Conservation (phyloP, 2,329 filamentous ascomycete genomes). For the Huntiella moniliformis region DNA sequence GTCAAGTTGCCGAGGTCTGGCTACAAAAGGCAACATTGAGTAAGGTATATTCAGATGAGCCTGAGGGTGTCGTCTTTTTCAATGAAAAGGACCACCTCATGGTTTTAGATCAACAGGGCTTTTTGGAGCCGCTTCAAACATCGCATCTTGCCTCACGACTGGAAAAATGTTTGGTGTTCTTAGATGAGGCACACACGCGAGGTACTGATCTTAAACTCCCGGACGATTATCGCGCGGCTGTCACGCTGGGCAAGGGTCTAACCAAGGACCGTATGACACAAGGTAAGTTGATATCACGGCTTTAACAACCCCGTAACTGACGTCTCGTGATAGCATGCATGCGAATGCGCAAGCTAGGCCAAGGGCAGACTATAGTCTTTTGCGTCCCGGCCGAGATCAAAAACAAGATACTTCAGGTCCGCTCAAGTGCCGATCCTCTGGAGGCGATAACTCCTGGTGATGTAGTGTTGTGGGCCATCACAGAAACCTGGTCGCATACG, state of each 20-base stretch:
- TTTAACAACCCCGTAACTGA: neutral
- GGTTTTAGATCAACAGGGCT: slow-evolving; percentile 30
- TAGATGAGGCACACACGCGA: slow-evolving; percentile 52
- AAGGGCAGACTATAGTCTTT: slow-evolving; percentile 47
- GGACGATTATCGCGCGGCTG: slow-evolving; percentile 36
- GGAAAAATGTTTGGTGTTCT: slow-evolving; percentile 42
- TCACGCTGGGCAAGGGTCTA: slow-evolving; percentile 45
- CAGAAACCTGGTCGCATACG: slow-evolving; percentile 33
- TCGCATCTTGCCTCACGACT: slow-evolving; percentile 40
- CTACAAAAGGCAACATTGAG: slow-evolving; percentile 19
- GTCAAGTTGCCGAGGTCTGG: slow-evolving; percentile 34
- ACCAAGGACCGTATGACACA: slow-evolving; percentile 54
- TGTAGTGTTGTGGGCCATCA: slow-evolving; percentile 40
- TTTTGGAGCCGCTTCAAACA: slow-evolving; percentile 29
- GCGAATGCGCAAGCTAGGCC: slow-evolving; percentile 50
- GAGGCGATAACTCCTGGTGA: slow-evolving; percentile 24
- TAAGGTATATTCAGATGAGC: neutral
- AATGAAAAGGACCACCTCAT: slow-evolving; percentile 33
- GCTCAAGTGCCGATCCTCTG: slow-evolving; percentile 4
- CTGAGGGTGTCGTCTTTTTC: slow-evolving; percentile 33
- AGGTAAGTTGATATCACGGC: slow-evolving; percentile 24
- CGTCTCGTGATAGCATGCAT: slow-evolving; percentile 35
- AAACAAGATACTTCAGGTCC: slow-evolving; percentile 26
- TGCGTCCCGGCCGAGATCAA: slow-evolving; percentile 40
- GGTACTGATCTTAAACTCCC: slow-evolving; percentile 51